Conservation (phyloP, 2,329 filamentous ascomycete species). For the Nigrospora oryzae region DNA sequence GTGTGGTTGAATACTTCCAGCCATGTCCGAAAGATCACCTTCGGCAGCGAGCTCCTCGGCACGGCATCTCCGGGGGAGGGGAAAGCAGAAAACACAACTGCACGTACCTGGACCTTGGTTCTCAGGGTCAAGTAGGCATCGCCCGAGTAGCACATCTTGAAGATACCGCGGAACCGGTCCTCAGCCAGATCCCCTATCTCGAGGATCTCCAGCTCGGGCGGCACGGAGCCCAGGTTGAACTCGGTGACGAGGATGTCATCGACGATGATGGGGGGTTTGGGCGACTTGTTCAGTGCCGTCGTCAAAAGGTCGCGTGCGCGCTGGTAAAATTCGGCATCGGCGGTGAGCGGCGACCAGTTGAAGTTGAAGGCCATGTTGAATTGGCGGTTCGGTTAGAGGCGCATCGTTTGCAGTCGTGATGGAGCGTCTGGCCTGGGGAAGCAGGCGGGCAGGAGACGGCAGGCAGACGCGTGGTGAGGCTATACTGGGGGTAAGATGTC, state of each 20-base stretch:
- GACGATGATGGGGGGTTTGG: conserved; percentile 97
- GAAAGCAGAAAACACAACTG: conserved; percentile 7
- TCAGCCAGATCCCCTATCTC: conserved; percentile 97
- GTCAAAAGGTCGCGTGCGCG: conserved; percentile 92
- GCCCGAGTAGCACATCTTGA: conserved; percentile 97
- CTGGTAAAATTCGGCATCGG: conserved; percentile 84
- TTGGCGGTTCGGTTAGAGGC: conserved; percentile 27
- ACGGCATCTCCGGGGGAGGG: too few species aligned
- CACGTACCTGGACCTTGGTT: conserved; percentile 80
- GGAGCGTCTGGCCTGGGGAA: too few species aligned
- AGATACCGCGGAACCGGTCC: conserved; percentile 94
- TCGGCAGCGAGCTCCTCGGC: too few species aligned
- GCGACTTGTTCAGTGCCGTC: conserved; percentile 91
- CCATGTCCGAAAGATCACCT: too few species aligned
- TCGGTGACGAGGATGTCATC: conserved; percentile 98
- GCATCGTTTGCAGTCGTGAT: conserved; percentile 9
- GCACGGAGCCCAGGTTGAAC: conserved; percentile 89
- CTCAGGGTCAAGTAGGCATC: conserved; percentile 93
- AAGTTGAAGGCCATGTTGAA: conserved; percentile 97
- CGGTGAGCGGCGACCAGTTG: conserved; percentile 99
- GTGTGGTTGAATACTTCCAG: too few species aligned
- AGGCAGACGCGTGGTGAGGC: too few species aligned
- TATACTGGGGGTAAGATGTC: too few species aligned
- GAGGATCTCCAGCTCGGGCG: conserved; percentile 90
- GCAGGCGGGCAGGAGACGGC: too few species aligned